Base-by-base conservation (phyloP, 1,139 yeast species). In the Diutina scorzettiae region DNA sequence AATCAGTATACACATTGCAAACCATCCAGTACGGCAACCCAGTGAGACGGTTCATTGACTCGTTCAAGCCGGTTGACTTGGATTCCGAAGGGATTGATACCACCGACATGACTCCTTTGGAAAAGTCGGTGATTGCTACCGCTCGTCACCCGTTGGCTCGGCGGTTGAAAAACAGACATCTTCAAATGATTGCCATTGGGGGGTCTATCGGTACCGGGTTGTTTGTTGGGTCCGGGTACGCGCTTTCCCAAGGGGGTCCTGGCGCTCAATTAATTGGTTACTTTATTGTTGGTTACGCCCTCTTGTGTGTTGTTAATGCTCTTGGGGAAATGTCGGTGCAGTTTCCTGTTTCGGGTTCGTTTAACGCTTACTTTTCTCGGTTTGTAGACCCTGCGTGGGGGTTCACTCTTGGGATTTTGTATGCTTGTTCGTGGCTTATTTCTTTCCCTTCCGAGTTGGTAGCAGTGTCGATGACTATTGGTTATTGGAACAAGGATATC, bases 311-410 rank as follows among this genome's bases (percentile, higher is more conserved):
- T 41, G 71, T 77, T 49, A 73, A 72, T 49, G 71, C 78, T 12
- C 64, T 78, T 40, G 83, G 81, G 24, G 84, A 78, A 56, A 58
- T 78, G 47, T 73, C 81, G 11, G 76, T 74, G 41, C 72, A 73
- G 39, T 77, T 66, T 55, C 82, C 82, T 1, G 78, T 75, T 23
- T 66, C 77, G 29, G 84, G 83, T 50, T 71, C 80, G 19, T 77
- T 78, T 52, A 67, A 70, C 42, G 63, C 77, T 21, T 73, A 70
- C 46, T 76, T 69, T 53, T 64, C 78, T 3, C 63, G 82, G 42
- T 78, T 78, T 50, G 60, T 78, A 37, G 83, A 77, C 49, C 79
- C 81, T 18, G 65, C 79, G 37, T 70, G 78, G 73, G 83, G 84
- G 11, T 71, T 66, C 47, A 67, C 73, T 6, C 56, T 67, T 37